Percentiles rank a stretch among this genome's conserved stretches.
phyloP scores from a whole-genome alignment of 1,139 yeast genomes.

The Yamadazyma atmosphaerica region DNA sequence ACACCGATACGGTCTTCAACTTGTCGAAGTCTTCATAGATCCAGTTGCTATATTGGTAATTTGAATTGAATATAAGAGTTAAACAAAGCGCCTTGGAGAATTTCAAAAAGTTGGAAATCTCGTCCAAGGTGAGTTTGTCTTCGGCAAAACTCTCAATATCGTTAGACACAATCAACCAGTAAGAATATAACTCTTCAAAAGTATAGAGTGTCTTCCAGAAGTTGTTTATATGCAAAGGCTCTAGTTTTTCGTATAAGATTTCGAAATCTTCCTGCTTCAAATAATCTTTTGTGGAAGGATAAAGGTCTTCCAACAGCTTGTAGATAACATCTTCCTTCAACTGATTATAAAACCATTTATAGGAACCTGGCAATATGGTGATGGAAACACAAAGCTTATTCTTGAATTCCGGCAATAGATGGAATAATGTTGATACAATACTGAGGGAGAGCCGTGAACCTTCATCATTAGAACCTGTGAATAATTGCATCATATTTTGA shows the following conservation, averaged over 20 bases:
- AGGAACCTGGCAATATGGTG: constrained; percentile 36
- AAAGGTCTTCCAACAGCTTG: constrained; percentile 2
- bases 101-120: constrained; percentile 46
- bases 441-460: constrained; percentile 16
- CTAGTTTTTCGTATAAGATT: constrained; percentile 11
- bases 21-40: constrained; percentile 20
- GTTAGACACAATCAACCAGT: constrained; percentile 62
- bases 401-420: constrained; percentile 30
- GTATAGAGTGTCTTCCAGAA: constrained; percentile 39
- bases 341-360: constrained; percentile 27
- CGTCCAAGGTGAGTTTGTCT: constrained; percentile 45
- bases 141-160: constrained; percentile 60
- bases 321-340: constrained; percentile 21
- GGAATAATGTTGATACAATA: constrained; percentile 29
- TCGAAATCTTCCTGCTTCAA: constrained; percentile 17
- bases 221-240: constrained; percentile 8
- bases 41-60: constrained; percentile 1
- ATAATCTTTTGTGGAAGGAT: constrained; percentile 21
- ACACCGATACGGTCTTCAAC: constrained; percentile 42
- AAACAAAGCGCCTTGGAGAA: constrained; percentile 60
- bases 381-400: constrained; percentile 36
- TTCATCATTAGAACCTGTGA: constrained; percentile 13
- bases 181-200: constrained; percentile 43
- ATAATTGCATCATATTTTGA: constrained; percentile 20
- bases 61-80: constrained; percentile 46